These are phyloP conservation scores for Solanum peruvianum DNA, from an alignment of 257 asterid species.

Conservation along the genomic window DNA sequence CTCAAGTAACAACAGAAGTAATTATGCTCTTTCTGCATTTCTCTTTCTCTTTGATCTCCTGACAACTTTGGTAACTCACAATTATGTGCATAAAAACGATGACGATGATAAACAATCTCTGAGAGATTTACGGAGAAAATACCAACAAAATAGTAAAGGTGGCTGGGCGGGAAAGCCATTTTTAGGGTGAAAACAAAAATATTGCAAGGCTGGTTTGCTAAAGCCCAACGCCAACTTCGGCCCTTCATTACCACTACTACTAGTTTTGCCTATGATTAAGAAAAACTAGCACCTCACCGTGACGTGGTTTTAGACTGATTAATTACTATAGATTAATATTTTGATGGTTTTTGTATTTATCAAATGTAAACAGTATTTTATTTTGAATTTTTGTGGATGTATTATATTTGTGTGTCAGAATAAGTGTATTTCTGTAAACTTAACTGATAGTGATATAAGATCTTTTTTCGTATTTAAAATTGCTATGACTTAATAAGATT, in stretches of 20 bases:
- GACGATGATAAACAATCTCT: neutral
- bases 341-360: fast-evolving
- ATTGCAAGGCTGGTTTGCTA: neutral
- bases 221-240: neutral
- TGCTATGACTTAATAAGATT: neutral
- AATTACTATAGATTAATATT: neutral
- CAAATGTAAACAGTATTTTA: neutral
- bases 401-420: neutral
- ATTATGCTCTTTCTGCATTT: neutral
- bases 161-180: conserved; percentile 30
- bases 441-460: neutral
- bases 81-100: neutral
- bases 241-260: neutral
- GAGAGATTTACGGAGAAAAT: conserved; percentile 9
- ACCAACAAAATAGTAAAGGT: neutral
- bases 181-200: conserved; percentile 1
- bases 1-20: neutral
- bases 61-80: neutral
- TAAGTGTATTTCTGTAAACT: neutral
- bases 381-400: neutral
- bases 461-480: no score
- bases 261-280: neutral
- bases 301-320: no score
- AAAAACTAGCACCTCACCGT: neutral
- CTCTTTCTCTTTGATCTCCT: neutral